Evolutionary conservation across 257 asterid genomes (phyloP).

Genomic region (Verbascum thapsus): DNA sequence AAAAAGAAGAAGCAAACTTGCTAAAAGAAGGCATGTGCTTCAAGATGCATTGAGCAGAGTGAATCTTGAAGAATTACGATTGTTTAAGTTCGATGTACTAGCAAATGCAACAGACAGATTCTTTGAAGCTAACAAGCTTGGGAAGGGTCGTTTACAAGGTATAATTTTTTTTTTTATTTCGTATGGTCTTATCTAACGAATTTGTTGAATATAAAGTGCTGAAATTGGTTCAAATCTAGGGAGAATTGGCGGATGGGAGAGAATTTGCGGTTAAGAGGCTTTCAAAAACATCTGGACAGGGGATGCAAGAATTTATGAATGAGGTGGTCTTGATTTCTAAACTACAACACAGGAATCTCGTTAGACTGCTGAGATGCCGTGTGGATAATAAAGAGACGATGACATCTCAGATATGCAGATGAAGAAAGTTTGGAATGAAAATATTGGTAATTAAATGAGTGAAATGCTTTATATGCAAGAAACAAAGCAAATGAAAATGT

Average conservation of each 20-base stretch:
- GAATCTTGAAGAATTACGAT: conserved; percentile 47
- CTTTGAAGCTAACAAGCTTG: conserved; percentile 43
- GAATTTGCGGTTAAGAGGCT: conserved; percentile 56
- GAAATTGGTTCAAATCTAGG: conserved; percentile 29
- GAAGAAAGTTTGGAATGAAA: too few species aligned
- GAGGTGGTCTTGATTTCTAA: conserved; percentile 51
- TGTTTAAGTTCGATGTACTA: conserved; percentile 40
- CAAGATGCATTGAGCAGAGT: conserved; percentile 32
- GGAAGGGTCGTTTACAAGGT: conserved; percentile 73
- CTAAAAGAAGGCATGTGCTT: conserved; percentile 9
- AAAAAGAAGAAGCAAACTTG: conserved; percentile 13
- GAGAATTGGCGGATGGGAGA: conserved; percentile 46
- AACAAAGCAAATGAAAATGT: too few species aligned
- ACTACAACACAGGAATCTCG: conserved; percentile 60
- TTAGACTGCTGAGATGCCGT: conserved; percentile 52
- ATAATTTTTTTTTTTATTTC: background rate
- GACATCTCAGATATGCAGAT: too few species aligned
- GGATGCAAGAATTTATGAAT: conserved; percentile 54
- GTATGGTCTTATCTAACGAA: background rate
- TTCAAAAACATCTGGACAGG: conserved; percentile 51
- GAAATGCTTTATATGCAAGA: too few species aligned
- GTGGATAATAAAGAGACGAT: conserved; percentile 49
- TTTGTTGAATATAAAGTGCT: background rate
- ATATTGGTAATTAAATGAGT: too few species aligned
- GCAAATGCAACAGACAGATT: conserved; percentile 54